Evolutionary conservation across 2,329 filamentous ascomycete genomes (phyloP), one percentile per base, ranked within the genome.

Genomic region (Penicillium sp.): DNA sequence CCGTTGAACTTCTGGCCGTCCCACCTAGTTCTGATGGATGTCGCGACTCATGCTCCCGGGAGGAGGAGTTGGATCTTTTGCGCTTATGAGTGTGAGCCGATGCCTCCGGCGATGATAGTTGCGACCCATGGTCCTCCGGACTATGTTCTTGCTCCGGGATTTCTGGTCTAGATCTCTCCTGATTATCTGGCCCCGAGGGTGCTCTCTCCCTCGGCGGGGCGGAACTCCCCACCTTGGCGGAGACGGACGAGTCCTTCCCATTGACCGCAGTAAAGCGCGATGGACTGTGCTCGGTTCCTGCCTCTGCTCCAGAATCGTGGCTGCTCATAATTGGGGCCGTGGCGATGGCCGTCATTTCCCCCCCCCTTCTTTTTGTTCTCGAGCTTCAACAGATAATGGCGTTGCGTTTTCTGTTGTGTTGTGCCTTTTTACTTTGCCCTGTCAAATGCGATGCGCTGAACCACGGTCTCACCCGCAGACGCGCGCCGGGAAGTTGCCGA

Each of bases 31-130:
- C 52, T 12, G 51, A 74, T 68, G 49, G 63, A 73, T 55, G 73
- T 70, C 54, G 57, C 63, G 60, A 58, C 62, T 55, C 58, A 67
- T 62, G 72, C 53, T 86, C 86, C 35, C 78, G 37, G 18, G 37
- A 40, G 37, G 33, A 71, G 6, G 88, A 89, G 44, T 79, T 76
- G 6, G 89, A 90, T 57, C 89, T 83, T 73, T 91, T 93, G 55
- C 81, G 73, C 62, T 81, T 82, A 66, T 85, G 84, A 60, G 62
- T 63, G 54, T 61, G 60, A 44, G 42, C 59, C 54, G 69, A 67
- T 2, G 65, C 61, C 1, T 69, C 69, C 29, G 56, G 63, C 40
- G 60, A 67, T 18, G 67, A 48, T 66, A 62, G 12, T 67, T 65
- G 49, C 64, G 66, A 48, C 66, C 61, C 25, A 29, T 43, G 45